A percentile compares a stretch with the other conserved stretches of the same genome.
Conservation (phyloP, 352 stramenopile species). For the Phytophthora pistaciae region DNA sequence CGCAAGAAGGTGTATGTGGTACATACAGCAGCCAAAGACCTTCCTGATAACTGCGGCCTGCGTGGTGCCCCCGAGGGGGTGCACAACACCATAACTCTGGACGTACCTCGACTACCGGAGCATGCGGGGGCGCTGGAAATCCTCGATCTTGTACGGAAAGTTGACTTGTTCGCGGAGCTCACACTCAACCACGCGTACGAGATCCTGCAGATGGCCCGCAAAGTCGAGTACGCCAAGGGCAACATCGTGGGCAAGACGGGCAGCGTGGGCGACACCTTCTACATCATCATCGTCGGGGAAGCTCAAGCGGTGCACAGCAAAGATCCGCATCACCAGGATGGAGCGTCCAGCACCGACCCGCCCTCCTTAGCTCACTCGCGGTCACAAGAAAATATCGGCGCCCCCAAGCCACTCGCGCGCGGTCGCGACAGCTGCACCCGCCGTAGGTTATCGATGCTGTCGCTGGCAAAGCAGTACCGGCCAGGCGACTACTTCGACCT, state of each 20-base stretch:
- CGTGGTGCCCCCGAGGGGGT: constrained; percentile 90
- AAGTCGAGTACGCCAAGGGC: constrained; percentile 74
- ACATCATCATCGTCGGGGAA: constrained; percentile 87
- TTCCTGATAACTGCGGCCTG: constrained; percentile 80
- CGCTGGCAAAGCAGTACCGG: constrained; percentile 79
- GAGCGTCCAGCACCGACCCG: not conserved
- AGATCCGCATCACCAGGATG: constrained; percentile 14
- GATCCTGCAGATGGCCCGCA: constrained; percentile 83
- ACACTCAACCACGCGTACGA: constrained; percentile 90
- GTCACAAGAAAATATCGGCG: constrained; percentile 7
- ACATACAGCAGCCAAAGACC: constrained; percentile 91
- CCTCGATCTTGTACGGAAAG: constrained; percentile 86
- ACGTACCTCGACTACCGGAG: constrained; percentile 74
- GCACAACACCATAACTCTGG: constrained; percentile 88
- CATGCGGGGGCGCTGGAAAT: constrained; percentile 85
- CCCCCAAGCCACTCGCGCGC: constrained; percentile 26
- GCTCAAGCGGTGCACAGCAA: constrained; percentile 63
- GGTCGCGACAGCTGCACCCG: constrained; percentile 39
- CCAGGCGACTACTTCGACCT: constrained; percentile 92
- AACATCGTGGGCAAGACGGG: constrained; percentile 60
- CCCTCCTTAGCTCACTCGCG: constrained; percentile 13
- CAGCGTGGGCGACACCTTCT: constrained; percentile 70
- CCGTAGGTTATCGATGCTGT: constrained; percentile 70
- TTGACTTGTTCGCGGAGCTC: constrained; percentile 83
- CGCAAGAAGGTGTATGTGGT: constrained; percentile 95